Conservation (phyloP, 2,329 filamentous ascomycete species). For the Alternaria novae-zelandiae region DNA sequence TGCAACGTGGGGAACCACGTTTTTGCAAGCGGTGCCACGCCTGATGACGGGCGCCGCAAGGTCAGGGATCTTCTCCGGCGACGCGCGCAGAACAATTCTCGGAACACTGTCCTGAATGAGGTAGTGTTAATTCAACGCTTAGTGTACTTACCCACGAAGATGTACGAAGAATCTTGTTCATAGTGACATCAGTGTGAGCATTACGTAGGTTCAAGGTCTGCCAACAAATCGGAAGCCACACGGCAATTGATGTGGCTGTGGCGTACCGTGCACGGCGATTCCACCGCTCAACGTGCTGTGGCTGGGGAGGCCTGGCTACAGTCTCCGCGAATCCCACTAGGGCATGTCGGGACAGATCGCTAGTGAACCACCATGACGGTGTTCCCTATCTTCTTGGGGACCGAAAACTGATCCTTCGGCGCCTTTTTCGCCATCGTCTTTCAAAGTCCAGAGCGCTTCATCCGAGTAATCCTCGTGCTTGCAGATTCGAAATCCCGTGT, state of each 20-base stretch:
- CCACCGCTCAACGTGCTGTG: slow-evolving; percentile 23
- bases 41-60: slow-evolving; percentile 24
- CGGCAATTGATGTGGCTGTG: slow-evolving; percentile 25
- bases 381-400: slow-evolving; percentile 14
- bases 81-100: slow-evolving; percentile 17
- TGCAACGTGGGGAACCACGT: slow-evolving; percentile 45
- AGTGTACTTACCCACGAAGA: slow-evolving; percentile 1
- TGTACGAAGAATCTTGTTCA: not conserved
- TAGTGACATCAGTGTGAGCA: slow-evolving; percentile 8
- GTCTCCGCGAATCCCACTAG: not conserved
- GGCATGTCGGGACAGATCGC: not conserved
- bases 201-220: slow-evolving; percentile 6
- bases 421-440: slow-evolving; percentile 24
- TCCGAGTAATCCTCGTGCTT: slow-evolving; percentile 23
- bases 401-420: slow-evolving; percentile 13
- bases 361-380: slow-evolving; percentile 19
- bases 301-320: slow-evolving; percentile 18
- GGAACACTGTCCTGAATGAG: slow-evolving; percentile 4
- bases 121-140: slow-evolving; percentile 9
- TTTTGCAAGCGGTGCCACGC: slow-evolving; percentile 29
- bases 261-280: slow-evolving; percentile 26
- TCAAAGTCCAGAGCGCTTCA: slow-evolving; percentile 9
- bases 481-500: slow-evolving; percentile 19
- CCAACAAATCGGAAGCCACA: slow-evolving; percentile 27
- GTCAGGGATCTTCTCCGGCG: slow-evolving; percentile 14